Evolutionary conservation across 179 eudicot species (phyloP), one percentile per base, ranked within the genome.

Genomic region (Beta lomatogona): DNA sequence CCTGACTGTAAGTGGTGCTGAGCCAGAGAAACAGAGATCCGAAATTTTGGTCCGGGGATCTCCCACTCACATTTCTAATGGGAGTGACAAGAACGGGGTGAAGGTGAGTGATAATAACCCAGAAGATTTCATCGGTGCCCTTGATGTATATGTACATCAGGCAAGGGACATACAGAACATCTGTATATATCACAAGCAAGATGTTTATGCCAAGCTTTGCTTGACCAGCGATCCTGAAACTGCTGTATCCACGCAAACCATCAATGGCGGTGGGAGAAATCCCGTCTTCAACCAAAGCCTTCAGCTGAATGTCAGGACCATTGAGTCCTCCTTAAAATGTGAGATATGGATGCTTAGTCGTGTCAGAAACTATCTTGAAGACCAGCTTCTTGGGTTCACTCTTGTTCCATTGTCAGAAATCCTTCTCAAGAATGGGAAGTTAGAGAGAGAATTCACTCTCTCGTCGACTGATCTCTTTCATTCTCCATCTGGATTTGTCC

Each of bases 261-360:
- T 96, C 75, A 92, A 94, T 48, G 99, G 98, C 6, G 99, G 99
- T 72, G 99, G 99, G 21, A 78, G 84, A 79, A 96, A 93, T 55
- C 98, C 99, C 2, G 89, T 94, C 77, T 93, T 96, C 77, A 91
- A 96, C 44, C 90, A 96, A 72, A 91, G 75, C 65, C 84, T 96
- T 44, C 84, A 69, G 18, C 84, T 96, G 36, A 82, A 87, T 74
- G 93, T 96, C 44, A 87, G 84, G 45, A 91, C 89, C 5, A 71
- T 89, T 1, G 93, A 91, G 31, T 79, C 90, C 16, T 94, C 96
- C 36, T 88, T 96, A 58, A 96, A 96, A 84, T 96, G 99, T 71
- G 99, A 94, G 87, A 80, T 96, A 67, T 96, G 93, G 96, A 96
- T 96, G 99, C 89, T 96, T 75, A 96, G 99, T 81, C 87, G 99